Conservation (phyloP, 1,284 basidiomycete genomes). For the Tylopilus orsonianus region DNA sequence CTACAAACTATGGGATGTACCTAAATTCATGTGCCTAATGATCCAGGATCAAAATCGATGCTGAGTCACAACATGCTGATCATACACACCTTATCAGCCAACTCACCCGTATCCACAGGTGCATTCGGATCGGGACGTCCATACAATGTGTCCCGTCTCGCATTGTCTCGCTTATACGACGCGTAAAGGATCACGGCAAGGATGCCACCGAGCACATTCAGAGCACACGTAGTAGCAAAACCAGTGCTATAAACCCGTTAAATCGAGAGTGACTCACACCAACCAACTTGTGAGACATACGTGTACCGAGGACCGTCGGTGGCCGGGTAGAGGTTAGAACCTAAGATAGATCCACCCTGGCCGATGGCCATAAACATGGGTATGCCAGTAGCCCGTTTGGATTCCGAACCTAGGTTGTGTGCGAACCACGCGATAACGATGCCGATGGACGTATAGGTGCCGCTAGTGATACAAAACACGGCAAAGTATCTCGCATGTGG, state of each 20-base stretch:
- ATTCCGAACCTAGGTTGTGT: conserved; percentile 76
- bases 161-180: conserved; percentile 60
- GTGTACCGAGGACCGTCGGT: conserved; percentile 64
- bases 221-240: conserved; percentile 59
- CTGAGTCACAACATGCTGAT: conserved; percentile 15
- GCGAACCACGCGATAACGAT: conserved; percentile 75
- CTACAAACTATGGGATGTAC: conserved; percentile 22
- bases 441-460: conserved; percentile 71
- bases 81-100: conserved; percentile 58
- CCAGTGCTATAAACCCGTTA: conserved; percentile 48
- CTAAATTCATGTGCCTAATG: conserved; percentile 22
- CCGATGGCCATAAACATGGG: conserved; percentile 80
- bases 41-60: background rate
- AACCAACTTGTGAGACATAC: conserved; percentile 36
- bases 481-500: conserved; percentile 68
- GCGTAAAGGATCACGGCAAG: conserved; percentile 52
- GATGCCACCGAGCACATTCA: conserved; percentile 52
- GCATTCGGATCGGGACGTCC: conserved; percentile 50
- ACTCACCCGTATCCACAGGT: conserved; percentile 59
- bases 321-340: conserved; percentile 66
- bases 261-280: background rate
- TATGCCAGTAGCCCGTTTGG: conserved; percentile 73
- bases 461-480: conserved; percentile 69
- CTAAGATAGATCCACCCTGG: conserved; percentile 71
- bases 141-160: conserved; percentile 49